Evolutionary conservation across 2,329 filamentous ascomycete species (phyloP), one percentile per base, ranked within the genome.

Genomic region (Cytospora piceicola): DNA sequence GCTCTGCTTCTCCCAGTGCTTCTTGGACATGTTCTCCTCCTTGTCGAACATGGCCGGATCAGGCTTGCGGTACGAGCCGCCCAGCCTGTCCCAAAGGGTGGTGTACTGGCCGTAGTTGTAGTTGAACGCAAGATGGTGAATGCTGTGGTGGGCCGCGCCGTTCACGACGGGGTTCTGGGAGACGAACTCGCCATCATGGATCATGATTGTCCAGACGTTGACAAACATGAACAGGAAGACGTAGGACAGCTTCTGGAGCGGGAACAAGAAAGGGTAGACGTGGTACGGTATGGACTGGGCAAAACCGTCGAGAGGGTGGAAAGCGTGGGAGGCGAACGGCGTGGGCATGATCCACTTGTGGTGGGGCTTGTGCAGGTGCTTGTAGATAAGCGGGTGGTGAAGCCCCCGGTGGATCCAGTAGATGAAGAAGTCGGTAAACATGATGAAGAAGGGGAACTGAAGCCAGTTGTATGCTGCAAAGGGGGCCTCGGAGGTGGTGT

Each of bases 281-380:
- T 98, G 94, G 81, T 98, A 98, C 0, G 94, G 94, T 56, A 96
- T 76, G 67, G 90, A 91, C 81, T 98, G 94, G 14, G 88, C 85
- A 79, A 90, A 97, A 74, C 94, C 94, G 75, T 98, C 94, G 61
- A 97, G 77, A 0, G 94, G 94, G 81, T 98, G 93, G 85, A 98
- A 98, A 65, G 94, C 94, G 75, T 97, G 91, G 72, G 90, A 93
- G 52, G 94, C 94, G 77, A 88, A 97, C 0, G 94, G 94, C 3
- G 93, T 96, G 3, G 94, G 94, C 92, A 97, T 96, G 79, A 98
- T 97, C 94, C 94, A 98, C 83, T 97, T 97, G 88, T 98, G 94
- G 80, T 98, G 94, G 70, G 93, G 90, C 87, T 98, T 98, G 86
- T 98, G 94, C 58, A 97, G 84, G 71, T 83, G 83, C 82, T 94